Conservation (phyloP, 2,329 filamentous ascomycete genomes). For the Colletotrichum euphorbiae region DNA sequence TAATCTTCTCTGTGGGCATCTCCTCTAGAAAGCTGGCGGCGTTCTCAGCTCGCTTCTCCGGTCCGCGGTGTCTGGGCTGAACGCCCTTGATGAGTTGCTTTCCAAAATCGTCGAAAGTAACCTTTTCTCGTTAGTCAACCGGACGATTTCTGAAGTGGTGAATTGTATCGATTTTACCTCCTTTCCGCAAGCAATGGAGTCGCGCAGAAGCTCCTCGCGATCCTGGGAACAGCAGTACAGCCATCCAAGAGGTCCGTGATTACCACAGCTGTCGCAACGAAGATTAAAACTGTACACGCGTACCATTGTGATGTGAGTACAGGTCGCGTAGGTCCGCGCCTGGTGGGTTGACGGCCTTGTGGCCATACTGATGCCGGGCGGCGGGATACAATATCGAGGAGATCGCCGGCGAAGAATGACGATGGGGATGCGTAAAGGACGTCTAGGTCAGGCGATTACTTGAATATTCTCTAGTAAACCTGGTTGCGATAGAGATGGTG, state of each 20-base stretch:
- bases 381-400: slow-evolving; percentile 9
- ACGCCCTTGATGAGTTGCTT: slow-evolving; percentile 48
- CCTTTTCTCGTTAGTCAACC: slow-evolving; percentile 42
- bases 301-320: slow-evolving; percentile 77
- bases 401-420: background rate
- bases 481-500: background rate
- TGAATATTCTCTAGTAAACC: background rate
- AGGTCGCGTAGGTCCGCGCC: slow-evolving; percentile 48
- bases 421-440: background rate
- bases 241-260: slow-evolving; percentile 72
- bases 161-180: slow-evolving; percentile 39
- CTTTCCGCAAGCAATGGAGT: slow-evolving; percentile 48
- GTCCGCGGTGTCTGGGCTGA: slow-evolving; percentile 52
- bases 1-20: slow-evolving; percentile 54
- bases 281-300: slow-evolving; percentile 67
- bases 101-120: slow-evolving; percentile 52
- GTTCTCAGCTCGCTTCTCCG: slow-evolving; percentile 55
- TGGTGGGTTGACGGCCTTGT: background rate
- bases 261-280: slow-evolving; percentile 69
- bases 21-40: slow-evolving; percentile 58
- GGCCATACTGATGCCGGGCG: slow-evolving; percentile 23
- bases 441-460: background rate
- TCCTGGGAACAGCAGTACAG: slow-evolving; percentile 81
- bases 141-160: slow-evolving; percentile 32
- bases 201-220: slow-evolving; percentile 52